These are phyloP conservation scores for Penicillium goetzii DNA, from an alignment of 495 filamentous ascomycete species.

Conservation along the genomic window DNA sequence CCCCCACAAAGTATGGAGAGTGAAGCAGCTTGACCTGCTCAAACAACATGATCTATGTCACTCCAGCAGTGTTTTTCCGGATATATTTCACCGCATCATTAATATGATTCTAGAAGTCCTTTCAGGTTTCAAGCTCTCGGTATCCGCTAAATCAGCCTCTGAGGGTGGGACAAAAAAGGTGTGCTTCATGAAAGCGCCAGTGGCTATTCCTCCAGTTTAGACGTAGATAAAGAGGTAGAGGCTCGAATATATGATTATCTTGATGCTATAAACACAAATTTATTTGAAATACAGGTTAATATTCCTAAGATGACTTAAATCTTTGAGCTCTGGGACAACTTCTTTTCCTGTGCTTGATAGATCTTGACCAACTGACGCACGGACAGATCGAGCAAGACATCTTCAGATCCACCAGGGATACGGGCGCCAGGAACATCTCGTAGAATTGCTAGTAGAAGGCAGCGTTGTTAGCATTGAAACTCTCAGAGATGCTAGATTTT, in stretches of 20 bases:
- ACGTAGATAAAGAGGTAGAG: too few species aligned
- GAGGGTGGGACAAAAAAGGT: too few species aligned
- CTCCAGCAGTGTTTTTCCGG: neutral
- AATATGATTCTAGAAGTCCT: too few species aligned
- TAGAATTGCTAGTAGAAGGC: conserved; percentile 55
- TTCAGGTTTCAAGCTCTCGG: too few species aligned
- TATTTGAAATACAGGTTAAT: neutral
- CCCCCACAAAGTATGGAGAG: neutral
- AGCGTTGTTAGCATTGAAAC: neutral
- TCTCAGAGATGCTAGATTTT: neutral
- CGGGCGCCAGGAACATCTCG: conserved; percentile 65
- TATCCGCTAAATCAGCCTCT: too few species aligned
- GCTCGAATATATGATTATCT: neutral
- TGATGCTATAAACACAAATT: neutral
- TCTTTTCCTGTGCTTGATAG: conserved; percentile 64
- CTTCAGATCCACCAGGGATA: conserved; percentile 74
- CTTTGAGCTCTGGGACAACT: conserved; percentile 52
- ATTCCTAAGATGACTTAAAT: conserved; percentile 28
- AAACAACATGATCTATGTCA: neutral
- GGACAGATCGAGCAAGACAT: conserved; percentile 73
- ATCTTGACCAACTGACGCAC: conserved; percentile 75
- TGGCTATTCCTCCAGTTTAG: too few species aligned
- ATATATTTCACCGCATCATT: neutral
- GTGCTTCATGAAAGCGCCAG: too few species aligned
- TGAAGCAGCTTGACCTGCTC: too few species aligned